Percentiles rank a stretch among this genome's conserved stretches.
These are phyloP conservation scores for Amanita pallidorosea DNA, from an alignment of 768 basidiomycete species.

Conservation along the genomic window DNA sequence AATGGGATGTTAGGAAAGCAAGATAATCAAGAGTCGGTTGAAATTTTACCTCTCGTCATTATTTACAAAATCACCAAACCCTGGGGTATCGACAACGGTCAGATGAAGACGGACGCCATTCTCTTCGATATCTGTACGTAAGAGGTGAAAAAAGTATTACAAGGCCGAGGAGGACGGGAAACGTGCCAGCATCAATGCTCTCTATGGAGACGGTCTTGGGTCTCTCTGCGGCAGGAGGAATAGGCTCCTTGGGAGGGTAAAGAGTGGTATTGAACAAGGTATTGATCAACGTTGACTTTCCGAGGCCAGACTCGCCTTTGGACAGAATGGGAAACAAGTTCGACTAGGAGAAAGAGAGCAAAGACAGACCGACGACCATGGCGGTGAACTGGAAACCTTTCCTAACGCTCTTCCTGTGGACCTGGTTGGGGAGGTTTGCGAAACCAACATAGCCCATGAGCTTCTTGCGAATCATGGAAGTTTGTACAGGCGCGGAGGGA, in stretches of 20 bases:
- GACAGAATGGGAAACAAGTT: conserved; percentile 12
- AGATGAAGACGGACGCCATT: conserved; percentile 92
- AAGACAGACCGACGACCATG: conserved; percentile 93
- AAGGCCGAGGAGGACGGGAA: conserved; percentile 12
- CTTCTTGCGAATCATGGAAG: conserved; percentile 72
- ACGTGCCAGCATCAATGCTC: conserved; percentile 92
- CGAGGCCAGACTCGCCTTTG: conserved; percentile 92
- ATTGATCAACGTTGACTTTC: conserved; percentile 98
- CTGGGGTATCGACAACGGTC: conserved; percentile 99
- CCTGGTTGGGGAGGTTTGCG: conserved; percentile 98
- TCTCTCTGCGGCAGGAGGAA: conserved; percentile 76
- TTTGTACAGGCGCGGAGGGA: conserved; percentile 23
- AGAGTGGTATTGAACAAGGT: conserved; percentile 97
- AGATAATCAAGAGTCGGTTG: conserved; percentile 6
- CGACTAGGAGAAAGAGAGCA: conserved; percentile 6
- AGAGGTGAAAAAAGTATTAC: conserved; percentile 14
- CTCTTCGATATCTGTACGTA: conserved; percentile 87
- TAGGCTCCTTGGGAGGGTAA: conserved; percentile 80
- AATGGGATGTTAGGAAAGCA: conserved; percentile 13
- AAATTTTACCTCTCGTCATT: conserved; percentile 84
- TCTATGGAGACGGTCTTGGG: conserved; percentile 95
- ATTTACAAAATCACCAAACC: conserved; percentile 99
- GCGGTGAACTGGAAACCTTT: conserved; percentile 98
- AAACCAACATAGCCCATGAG: conserved; percentile 94
- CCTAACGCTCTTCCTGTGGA: conserved; percentile 95